Percentiles rank a stretch among this genome's conserved stretches.
These are phyloP conservation scores for Lactarius trivialis DNA, from an alignment of 768 basidiomycete species.

Conservation along the genomic window DNA sequence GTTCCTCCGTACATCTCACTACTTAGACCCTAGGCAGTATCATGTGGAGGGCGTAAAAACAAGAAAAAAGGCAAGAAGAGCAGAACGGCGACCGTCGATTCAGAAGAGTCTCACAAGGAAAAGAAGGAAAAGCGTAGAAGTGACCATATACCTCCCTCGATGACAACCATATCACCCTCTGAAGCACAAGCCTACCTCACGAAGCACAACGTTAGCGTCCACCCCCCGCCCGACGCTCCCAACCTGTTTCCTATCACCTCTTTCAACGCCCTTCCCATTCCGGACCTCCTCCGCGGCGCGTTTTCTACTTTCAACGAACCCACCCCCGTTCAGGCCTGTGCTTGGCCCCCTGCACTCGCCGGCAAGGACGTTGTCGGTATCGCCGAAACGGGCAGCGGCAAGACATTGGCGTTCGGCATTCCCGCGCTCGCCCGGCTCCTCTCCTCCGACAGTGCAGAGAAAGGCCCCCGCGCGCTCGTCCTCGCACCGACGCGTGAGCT, in stretches of 20 bases:
- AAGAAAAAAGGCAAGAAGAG: slow-evolving; percentile 26
- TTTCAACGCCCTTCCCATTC: slow-evolving; percentile 69
- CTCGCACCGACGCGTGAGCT: slow-evolving; percentile 95
- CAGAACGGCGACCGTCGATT: slow-evolving; percentile 10
- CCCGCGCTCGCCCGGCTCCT: slow-evolving; percentile 75
- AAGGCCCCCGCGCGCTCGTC: slow-evolving; percentile 49
- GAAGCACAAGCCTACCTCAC: slow-evolving; percentile 43
- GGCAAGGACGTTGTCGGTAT: slow-evolving; percentile 91
- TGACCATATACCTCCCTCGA: slow-evolving; percentile 25
- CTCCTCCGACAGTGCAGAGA: slow-evolving; percentile 31
- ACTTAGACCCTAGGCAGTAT: neutral
- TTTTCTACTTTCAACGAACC: slow-evolving; percentile 76
- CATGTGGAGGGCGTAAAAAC: neutral
- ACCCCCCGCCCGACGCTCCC: slow-evolving; percentile 40
- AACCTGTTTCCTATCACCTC: slow-evolving; percentile 59
- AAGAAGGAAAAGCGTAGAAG: slow-evolving; percentile 34
- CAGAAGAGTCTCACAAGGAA: slow-evolving; percentile 14
- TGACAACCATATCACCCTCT: slow-evolving; percentile 27
- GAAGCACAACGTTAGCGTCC: slow-evolving; percentile 70
- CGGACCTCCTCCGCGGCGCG: slow-evolving; percentile 50
- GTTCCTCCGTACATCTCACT: neutral
- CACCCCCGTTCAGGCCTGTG: slow-evolving; percentile 92
- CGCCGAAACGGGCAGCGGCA: slow-evolving; percentile 96
- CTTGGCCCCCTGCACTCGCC: slow-evolving; percentile 83
- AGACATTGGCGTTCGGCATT: slow-evolving; percentile 93